Evolutionary conservation across 2,329 filamentous ascomycete species (phyloP).

Genomic region (Pestalotiopsis sp.): DNA sequence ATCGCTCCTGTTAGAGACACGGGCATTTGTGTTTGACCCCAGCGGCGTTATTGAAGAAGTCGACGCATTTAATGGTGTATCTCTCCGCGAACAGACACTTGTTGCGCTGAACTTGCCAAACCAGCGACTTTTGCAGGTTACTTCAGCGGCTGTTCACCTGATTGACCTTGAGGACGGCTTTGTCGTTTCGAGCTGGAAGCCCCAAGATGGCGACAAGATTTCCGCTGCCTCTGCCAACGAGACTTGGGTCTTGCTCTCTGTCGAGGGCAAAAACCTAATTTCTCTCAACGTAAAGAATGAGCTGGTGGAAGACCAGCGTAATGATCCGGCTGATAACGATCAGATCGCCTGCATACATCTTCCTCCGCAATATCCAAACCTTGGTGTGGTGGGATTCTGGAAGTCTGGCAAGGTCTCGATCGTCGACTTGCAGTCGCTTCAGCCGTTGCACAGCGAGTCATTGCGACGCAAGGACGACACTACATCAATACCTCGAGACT

Average conservation of each 20-base stretch:
- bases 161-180: conserved; percentile 60
- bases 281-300: conserved; percentile 64
- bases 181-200: conserved; percentile 59
- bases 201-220: conserved; percentile 56
- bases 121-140: conserved; percentile 74
- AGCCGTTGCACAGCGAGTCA: conserved; percentile 64
- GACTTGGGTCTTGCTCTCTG: conserved; percentile 68
- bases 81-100: conserved; percentile 70
- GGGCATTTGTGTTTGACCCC: conserved; percentile 74
- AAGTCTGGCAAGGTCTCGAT: conserved; percentile 78
- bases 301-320: conserved; percentile 57
- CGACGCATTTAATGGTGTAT: conserved; percentile 70
- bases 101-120: conserved; percentile 65
- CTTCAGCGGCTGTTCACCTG: conserved; percentile 61
- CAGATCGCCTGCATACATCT: conserved; percentile 86
- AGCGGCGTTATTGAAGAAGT: conserved; percentile 85
- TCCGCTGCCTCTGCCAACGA: conserved; percentile 77
- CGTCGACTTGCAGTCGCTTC: conserved; percentile 65
- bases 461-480: conserved; percentile 63
- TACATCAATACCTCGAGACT: conserved; percentile 78
- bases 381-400: conserved; percentile 87
- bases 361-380: conserved; percentile 58
- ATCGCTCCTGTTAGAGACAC: conserved; percentile 80
- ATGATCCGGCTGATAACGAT: conserved; percentile 63
- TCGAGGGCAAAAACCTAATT: conserved; percentile 72